Evolutionary conservation across 1,284 basidiomycete genomes (phyloP).

Genomic region (Pseudozyma tsukubaensis): DNA sequence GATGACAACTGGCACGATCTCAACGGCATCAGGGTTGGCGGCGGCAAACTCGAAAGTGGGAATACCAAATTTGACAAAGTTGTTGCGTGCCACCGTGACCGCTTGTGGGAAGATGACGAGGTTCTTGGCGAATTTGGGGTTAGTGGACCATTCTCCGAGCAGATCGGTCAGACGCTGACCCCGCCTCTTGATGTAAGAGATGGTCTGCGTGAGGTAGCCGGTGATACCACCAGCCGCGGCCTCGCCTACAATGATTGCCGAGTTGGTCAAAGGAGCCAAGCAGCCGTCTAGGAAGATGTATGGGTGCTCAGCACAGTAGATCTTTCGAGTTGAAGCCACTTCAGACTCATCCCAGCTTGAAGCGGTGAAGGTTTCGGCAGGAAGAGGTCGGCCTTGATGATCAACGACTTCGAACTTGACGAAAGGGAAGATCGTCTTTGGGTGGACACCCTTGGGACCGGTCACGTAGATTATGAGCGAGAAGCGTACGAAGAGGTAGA

Average conservation of each 20-base stretch:
- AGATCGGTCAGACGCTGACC: constrained; percentile 13
- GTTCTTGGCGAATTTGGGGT: constrained; percentile 25
- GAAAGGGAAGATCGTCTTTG: constrained; percentile 16
- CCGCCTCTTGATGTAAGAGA: constrained; percentile 27
- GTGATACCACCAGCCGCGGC: constrained; percentile 13
- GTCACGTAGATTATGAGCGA: constrained; percentile 8
- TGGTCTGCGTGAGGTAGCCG: constrained; percentile 13
- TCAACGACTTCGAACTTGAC: constrained; percentile 28
- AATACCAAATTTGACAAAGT: constrained; percentile 29
- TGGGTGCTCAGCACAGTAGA: constrained; percentile 36
- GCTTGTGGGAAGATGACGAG: constrained; percentile 31
- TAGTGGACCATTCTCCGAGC: constrained; percentile 19
- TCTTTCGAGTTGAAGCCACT: constrained; percentile 12
- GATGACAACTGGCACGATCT: constrained; percentile 24
- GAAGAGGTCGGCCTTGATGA: constrained; percentile 16
- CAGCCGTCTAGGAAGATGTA: constrained; percentile 34
- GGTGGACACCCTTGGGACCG: constrained; percentile 23
- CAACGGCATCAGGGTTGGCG: constrained; percentile 16
- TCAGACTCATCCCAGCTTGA: constrained; percentile 7
- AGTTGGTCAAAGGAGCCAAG: constrained; percentile 22
- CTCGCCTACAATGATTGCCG: constrained; percentile 23
- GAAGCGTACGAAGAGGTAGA: constrained; percentile 13
- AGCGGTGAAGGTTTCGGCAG: constrained; percentile 16
- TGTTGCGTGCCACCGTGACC: constrained; percentile 29
- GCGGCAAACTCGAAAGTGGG: constrained; percentile 30